Conservation (phyloP, 169 alveolate genomes). For the Pseudocohnilembus persalinus region DNA sequence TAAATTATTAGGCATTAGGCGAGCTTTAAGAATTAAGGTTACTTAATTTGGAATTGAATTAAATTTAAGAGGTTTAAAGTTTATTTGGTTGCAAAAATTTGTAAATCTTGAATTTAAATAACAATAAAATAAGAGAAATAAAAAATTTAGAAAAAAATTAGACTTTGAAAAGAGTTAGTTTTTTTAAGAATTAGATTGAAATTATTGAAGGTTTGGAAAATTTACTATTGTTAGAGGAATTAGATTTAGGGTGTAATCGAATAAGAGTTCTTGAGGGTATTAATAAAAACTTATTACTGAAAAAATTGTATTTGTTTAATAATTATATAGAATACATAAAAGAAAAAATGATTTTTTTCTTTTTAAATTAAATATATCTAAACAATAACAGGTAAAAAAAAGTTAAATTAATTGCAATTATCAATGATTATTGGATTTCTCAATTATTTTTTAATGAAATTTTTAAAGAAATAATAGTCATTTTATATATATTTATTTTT, state of each 20-base stretch:
- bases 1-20: background rate
- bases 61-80: too few species aligned
- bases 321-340: background rate
- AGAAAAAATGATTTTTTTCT: background rate
- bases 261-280: background rate
- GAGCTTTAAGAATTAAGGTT: background rate
- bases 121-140: too few species aligned
- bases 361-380: background rate
- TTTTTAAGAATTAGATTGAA: too few species aligned
- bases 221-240: background rate
- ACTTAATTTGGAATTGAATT: background rate
- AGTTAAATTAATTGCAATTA: too few species aligned
- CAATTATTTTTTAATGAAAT: too few species aligned
- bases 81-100: background rate
- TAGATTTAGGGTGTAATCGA: background rate
- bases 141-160: background rate
- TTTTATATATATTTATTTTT: too few species aligned
- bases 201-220: background rate
- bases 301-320: background rate
- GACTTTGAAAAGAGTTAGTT: background rate
- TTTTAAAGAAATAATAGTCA: too few species aligned
- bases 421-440: too few species aligned
- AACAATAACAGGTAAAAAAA: background rate
- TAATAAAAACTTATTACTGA: background rate
- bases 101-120: background rate